phyloP scores from a whole-genome alignment of 169 alveolate species.

The Eimeria necatrix region DNA sequence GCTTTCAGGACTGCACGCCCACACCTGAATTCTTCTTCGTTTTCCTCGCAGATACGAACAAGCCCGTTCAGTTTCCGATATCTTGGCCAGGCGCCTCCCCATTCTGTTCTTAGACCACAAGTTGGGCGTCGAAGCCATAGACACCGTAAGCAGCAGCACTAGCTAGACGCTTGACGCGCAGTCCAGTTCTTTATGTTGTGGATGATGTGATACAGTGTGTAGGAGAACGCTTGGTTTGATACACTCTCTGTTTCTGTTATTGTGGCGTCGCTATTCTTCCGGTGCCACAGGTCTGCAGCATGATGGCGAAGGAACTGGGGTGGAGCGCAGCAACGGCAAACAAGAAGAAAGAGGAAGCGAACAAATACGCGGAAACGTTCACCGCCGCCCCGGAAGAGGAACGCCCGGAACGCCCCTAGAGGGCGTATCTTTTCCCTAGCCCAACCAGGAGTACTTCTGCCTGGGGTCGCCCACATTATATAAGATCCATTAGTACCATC shows the following conservation, averaged over 20 bases:
- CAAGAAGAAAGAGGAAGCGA: constrained; percentile 26
- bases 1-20: too few species aligned
- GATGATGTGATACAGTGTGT: too few species aligned
- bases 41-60: constrained; percentile 79
- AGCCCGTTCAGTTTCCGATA: constrained; percentile 89
- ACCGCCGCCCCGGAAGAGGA: neutral
- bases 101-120: constrained; percentile 87
- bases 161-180: too few species aligned
- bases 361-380: neutral
- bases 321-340: neutral
- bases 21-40: neutral
- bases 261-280: neutral
- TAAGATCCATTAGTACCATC: too few species aligned
- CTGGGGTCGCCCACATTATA: too few species aligned
- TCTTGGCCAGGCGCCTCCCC: constrained; percentile 89
- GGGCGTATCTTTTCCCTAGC: too few species aligned
- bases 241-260: too few species aligned
- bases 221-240: too few species aligned
- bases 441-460: too few species aligned
- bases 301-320: constrained; percentile 14
- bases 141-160: neutral
- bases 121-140: constrained; percentile 77
- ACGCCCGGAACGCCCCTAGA: too few species aligned
- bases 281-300: neutral
- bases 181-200: too few species aligned